These are phyloP conservation scores for Pythium coloratum DNA, from an alignment of 352 stramenopile genomes.

Conservation along the genomic window DNA sequence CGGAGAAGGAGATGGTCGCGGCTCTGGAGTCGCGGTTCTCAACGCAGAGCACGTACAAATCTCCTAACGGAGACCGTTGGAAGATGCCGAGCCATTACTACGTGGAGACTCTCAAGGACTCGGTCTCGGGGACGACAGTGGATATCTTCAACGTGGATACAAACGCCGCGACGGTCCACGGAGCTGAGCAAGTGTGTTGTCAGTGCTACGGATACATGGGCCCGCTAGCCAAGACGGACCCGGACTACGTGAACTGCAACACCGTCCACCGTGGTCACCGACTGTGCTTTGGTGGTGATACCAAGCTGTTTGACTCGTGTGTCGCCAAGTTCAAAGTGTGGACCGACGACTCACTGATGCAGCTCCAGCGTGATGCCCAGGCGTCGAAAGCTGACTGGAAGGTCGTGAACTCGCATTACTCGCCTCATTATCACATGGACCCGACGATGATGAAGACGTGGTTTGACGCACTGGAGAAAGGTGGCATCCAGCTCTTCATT, in stretches of 20 bases:
- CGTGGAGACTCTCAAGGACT: slow-evolving; percentile 50
- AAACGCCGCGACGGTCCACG: slow-evolving; percentile 64
- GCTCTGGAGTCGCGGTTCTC: slow-evolving; percentile 59
- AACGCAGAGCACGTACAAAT: slow-evolving; percentile 65
- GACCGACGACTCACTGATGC: slow-evolving; percentile 67
- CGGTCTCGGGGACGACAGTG: slow-evolving; percentile 43
- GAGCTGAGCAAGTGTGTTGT: slow-evolving; percentile 72
- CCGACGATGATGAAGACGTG: slow-evolving; percentile 57
- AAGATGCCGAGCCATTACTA: slow-evolving; percentile 73
- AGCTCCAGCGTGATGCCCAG: slow-evolving; percentile 49
- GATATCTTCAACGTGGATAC: slow-evolving; percentile 80
- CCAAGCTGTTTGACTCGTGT: slow-evolving; percentile 57
- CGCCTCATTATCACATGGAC: slow-evolving; percentile 71
- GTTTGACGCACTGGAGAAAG: slow-evolving; percentile 51
- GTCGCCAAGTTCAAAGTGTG: slow-evolving; percentile 62
- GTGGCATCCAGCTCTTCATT: slow-evolving; percentile 64
- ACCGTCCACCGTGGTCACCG: slow-evolving; percentile 50
- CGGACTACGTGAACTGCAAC: slow-evolving; percentile 38
- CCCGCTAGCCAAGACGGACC: slow-evolving; percentile 23
- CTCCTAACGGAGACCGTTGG: slow-evolving; percentile 73
- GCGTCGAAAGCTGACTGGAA: slow-evolving; percentile 79
- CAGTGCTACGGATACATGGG: slow-evolving; percentile 81
- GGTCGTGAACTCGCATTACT: slow-evolving; percentile 24
- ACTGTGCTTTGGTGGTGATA: slow-evolving; percentile 56
- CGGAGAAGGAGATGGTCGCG: slow-evolving; percentile 44